Base-by-base conservation (phyloP, 2,329 filamentous ascomycete genomes). In the Dryadomyces sulphureus region DNA sequence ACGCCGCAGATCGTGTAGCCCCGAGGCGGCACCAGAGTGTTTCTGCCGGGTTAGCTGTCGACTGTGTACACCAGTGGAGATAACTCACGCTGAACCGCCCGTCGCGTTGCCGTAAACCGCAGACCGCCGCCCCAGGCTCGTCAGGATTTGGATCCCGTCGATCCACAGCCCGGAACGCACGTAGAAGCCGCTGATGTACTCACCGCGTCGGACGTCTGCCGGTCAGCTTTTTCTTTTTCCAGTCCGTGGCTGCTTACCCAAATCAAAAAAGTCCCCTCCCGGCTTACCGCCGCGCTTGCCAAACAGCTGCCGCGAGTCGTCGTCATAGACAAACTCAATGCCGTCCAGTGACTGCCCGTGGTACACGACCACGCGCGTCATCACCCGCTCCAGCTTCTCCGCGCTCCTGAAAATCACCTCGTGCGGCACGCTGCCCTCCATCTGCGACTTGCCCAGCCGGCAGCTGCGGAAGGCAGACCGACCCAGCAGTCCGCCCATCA, bases 271-370 rank as follows among this genome's bases (percentile, higher is more conserved):
- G 56, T 83, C 79, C 1, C 81, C 81, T 3, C 77, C 78, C 21
- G 72, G 64, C 51, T 81, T 81, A 7, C 81, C 84, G 12, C 82
- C 83, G 46, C 74, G 71, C 57, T 86, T 89, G 36, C 92, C 92
- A 66, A 98, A 93, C 4, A 95, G 62, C 59, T 95, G 87, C 46
- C 72, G 82, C 1, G 84, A 82, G 16, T 76, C 73, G 60, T 96
- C 88, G 56, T 96, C 90, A 58, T 94, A 96, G 49, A 84, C 71
- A 62, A 98, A 96, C 60, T 96, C 90, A 19, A 98, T 62, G 0
- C 92, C 92, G 59, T 94, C 83, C 12, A 96, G 59, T 4, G 81
- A 81, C 48, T 70, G 67, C 2, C 84, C 87, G 55, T 87, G 81
- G 57, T 88, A 93, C 14, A 94, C 70, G 49, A 78, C 74, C 47